Conservation (phyloP, 495 filamentous ascomycete genomes). For the Xanthoparmelia taractica region DNA sequence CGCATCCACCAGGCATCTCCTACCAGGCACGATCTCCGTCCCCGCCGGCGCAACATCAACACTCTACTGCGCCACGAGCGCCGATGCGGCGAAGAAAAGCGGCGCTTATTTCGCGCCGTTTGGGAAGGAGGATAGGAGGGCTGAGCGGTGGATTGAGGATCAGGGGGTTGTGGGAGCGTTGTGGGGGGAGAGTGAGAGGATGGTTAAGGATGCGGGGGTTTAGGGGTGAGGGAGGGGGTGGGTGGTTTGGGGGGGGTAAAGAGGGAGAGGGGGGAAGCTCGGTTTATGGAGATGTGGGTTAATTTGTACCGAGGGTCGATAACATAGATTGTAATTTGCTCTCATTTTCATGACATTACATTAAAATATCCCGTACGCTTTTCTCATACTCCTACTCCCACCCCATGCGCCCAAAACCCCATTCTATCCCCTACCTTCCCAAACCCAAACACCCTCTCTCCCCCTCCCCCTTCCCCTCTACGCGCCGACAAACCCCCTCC, state of each 20-base stretch:
- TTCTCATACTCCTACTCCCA: too few relatives aligned
- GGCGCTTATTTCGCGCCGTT: slow-evolving; percentile 1
- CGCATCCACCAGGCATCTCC: neutral
- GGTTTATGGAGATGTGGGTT: too few relatives aligned
- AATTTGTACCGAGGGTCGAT: too few relatives aligned
- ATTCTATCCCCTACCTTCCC: too few relatives aligned
- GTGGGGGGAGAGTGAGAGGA: slow-evolving; percentile 9
- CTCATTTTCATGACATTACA: too few relatives aligned
- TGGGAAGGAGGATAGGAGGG: slow-evolving; percentile 3
- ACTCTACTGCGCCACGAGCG: slow-evolving; percentile 17
- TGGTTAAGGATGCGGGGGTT: neutral
- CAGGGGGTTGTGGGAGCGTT: neutral
- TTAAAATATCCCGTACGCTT: too few relatives aligned
- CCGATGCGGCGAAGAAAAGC: neutral
- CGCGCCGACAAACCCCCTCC: too few relatives aligned
- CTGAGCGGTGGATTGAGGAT: neutral
- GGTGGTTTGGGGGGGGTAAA: neutral
- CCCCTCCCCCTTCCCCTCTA: neutral
- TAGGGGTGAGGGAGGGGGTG: neutral
- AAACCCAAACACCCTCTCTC: too few relatives aligned
- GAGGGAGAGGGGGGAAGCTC: too few relatives aligned
- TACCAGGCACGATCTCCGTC: neutral
- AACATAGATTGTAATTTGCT: too few relatives aligned
- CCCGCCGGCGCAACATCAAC: slow-evolving; percentile 15
- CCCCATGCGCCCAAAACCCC: too few relatives aligned